Percentiles rank a stretch among this genome's conserved stretches.
Conservation (phyloP, 192 early-diverging fungal species). For the Coemansia sp. region DNA sequence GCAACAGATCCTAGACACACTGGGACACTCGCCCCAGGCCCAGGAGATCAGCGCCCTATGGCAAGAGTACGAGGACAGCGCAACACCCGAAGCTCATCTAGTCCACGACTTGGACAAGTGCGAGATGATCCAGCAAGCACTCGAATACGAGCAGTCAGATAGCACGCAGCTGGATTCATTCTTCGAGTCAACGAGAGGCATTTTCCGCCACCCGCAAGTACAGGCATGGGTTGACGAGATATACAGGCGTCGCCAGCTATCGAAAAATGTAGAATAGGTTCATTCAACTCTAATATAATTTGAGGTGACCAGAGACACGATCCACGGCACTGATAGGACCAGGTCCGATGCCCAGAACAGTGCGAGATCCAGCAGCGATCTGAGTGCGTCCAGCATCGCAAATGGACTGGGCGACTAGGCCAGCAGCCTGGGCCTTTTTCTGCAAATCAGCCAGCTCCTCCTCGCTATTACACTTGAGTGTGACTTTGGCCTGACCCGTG, state of each 20-base stretch:
- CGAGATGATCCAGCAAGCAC: constrained; percentile 92
- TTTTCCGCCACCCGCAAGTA: constrained; percentile 82
- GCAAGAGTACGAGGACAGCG: constrained; percentile 80
- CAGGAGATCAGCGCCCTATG: constrained; percentile 76
- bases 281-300: constrained; percentile 41
- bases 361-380: constrained; percentile 83
- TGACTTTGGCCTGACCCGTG: constrained; percentile 82
- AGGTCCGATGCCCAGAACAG: constrained; percentile 93
- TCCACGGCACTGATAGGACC: constrained; percentile 58
- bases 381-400: constrained; percentile 80
- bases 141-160: constrained; percentile 84
- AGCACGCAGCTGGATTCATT: constrained; percentile 67
- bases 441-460: constrained; percentile 60
- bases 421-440: constrained; percentile 13
- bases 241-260: constrained; percentile 36
- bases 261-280: background rate
- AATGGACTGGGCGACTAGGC: constrained; percentile 59
- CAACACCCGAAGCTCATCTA: constrained; percentile 71
- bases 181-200: constrained; percentile 75
- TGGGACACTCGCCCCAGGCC: constrained; percentile 59
- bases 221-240: constrained; percentile 82
- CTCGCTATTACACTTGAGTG: constrained; percentile 73
- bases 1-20: constrained; percentile 52
- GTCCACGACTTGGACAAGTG: constrained; percentile 96
- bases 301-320: constrained; percentile 56